Evolutionary conservation across 345 rosid genomes (phyloP).

Genomic region (Excoecaria cochinchinensis): DNA sequence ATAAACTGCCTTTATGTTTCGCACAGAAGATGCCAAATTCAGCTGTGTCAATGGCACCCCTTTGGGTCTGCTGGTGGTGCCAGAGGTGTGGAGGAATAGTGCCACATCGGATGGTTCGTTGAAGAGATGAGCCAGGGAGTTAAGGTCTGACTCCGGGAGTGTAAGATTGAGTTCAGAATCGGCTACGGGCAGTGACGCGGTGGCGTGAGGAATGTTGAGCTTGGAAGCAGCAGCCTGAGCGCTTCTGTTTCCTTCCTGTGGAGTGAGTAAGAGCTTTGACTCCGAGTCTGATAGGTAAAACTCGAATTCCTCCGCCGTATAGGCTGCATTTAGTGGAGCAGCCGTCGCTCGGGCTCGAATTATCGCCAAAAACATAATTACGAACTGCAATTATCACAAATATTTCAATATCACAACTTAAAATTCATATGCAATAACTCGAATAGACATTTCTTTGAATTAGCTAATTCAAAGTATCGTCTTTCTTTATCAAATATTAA

Average conservation of each 20-base stretch:
- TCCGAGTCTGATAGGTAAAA: slow-evolving; percentile 69
- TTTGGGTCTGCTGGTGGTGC: slow-evolving; percentile 76
- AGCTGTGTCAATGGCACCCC: slow-evolving; percentile 69
- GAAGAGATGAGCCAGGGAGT: slow-evolving; percentile 15
- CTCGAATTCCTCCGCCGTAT: slow-evolving; percentile 71
- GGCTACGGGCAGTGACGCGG: slow-evolving; percentile 32
- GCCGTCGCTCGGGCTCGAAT: slow-evolving; percentile 64
- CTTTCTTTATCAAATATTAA: not conserved
- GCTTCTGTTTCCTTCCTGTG: slow-evolving; percentile 34
- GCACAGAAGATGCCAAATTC: slow-evolving; percentile 55
- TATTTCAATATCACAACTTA: not conserved
- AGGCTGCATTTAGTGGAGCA: slow-evolving; percentile 60
- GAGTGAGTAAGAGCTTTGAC: slow-evolving; percentile 49
- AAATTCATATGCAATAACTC: not conserved
- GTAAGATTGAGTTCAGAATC: slow-evolving; percentile 4
- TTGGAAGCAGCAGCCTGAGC: slow-evolving; percentile 57
- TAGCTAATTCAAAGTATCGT: not conserved
- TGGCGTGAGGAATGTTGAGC: slow-evolving; percentile 44
- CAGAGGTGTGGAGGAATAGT: slow-evolving; percentile 73
- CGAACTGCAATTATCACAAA: slow-evolving; percentile 43
- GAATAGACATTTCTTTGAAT: not conserved
- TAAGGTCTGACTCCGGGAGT: not conserved
- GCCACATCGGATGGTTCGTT: slow-evolving; percentile 63
- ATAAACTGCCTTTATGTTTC: slow-evolving; percentile 64
- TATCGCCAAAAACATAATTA: slow-evolving; percentile 63